Evolutionary conservation across 2,329 filamentous ascomycete species (phyloP), one percentile per base, ranked within the genome.

Genomic region (Capronia coronata): DNA sequence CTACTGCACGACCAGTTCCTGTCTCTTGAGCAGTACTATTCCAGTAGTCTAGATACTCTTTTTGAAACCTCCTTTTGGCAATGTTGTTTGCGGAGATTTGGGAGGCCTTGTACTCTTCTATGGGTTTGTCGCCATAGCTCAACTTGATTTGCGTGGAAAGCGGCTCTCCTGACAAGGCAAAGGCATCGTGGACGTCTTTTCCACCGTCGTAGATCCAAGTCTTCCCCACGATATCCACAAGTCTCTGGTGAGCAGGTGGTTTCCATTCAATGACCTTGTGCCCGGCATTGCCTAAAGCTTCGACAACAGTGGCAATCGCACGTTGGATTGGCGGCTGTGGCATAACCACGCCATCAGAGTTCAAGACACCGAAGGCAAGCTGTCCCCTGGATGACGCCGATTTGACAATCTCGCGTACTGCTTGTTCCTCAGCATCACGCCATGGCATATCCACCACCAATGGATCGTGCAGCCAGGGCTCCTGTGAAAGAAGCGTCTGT

Each of bases 391-490:
- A 63, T 1, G 59, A 57, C 1, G 58, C 60, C 1, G 62, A 11
- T 30, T 67, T 60, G 16, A 75, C 69, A 1, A 73, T 62, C 9
- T 71, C 64, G 2, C 65, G 57, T 0, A 65, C 65, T 34, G 64
- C 56, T 16, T 63, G 46, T 34, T 66, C 68, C 23, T 68, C 41
- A 2, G 76, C 70, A 19, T 74, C 65, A 2, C 82, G 74, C 76
- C 82, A 87, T 0, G 83, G 83, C 1, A 87, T 69, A 16, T 84
- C 79, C 34, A 80, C 66, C 0, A 83, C 80, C 0, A 81, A 67
- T 0, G 84, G 83, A 62, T 87, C 84, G 55, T 77, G 67, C 1
- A 79, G 65, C 84, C 84, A 87, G 0, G 84, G 84, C 46, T 78
- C 59, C 25, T 74, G 74, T 10, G 68, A 69, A 1, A 88, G 66